phyloP scores from a whole-genome alignment of 306 rosid genomes.

The Medicago lupulina region DNA sequence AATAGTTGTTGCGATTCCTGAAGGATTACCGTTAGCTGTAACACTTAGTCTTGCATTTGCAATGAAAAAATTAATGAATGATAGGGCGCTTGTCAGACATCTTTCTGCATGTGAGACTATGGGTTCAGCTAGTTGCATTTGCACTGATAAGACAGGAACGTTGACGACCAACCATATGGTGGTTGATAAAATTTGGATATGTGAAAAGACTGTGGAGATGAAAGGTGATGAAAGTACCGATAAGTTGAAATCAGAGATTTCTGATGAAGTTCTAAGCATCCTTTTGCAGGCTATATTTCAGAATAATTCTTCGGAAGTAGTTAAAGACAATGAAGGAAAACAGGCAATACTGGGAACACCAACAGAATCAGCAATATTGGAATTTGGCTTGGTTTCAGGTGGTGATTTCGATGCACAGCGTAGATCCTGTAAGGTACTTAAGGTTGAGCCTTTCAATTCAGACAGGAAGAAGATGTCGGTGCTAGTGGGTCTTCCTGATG shows the following conservation, averaged over 20 bases:
- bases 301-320: slow-evolving; percentile 76
- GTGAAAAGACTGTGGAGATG: slow-evolving; percentile 56
- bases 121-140: slow-evolving; percentile 95
- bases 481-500: slow-evolving; percentile 68
- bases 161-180: slow-evolving; percentile 95
- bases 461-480: slow-evolving; percentile 92
- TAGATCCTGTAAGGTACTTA: slow-evolving; percentile 58
- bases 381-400: slow-evolving; percentile 79
- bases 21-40: slow-evolving; percentile 95
- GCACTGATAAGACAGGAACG: slow-evolving; percentile 96
- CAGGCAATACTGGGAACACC: slow-evolving; percentile 75
- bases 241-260: slow-evolving; percentile 55
- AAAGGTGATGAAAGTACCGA: slow-evolving; percentile 52
- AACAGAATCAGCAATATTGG: slow-evolving; percentile 82
- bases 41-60: slow-evolving; percentile 97
- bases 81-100: slow-evolving; percentile 88
- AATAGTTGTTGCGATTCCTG: slow-evolving; percentile 93
- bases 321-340: slow-evolving; percentile 63
- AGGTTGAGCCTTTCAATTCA: slow-evolving; percentile 87
- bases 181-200: slow-evolving; percentile 70
- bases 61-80: slow-evolving; percentile 83
- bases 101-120: slow-evolving; percentile 94
- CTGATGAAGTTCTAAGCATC: slow-evolving; percentile 57
- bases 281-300: slow-evolving; percentile 82
- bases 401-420: slow-evolving; percentile 75